Conservation (phyloP, 23 red algal species). For the Gracilaria gracilis region DNA sequence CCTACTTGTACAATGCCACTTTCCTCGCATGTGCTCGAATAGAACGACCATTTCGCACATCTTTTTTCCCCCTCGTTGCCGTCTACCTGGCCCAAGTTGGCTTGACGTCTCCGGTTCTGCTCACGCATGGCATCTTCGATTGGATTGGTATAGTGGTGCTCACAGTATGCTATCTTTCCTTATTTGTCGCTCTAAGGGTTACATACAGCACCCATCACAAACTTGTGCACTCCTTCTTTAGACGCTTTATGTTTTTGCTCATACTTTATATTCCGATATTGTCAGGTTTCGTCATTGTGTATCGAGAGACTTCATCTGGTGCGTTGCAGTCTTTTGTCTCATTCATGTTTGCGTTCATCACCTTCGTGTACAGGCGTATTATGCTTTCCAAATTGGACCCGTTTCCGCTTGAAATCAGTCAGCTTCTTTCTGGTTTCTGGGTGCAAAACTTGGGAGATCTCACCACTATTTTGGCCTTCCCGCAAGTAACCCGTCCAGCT, state of each 20-base stretch:
- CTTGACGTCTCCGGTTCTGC: slow-evolving; percentile 44
- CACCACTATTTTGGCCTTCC: slow-evolving; percentile 67
- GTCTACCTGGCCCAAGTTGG: slow-evolving; percentile 69
- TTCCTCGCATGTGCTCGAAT: slow-evolving; percentile 42
- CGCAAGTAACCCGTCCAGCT: slow-evolving; percentile 41
- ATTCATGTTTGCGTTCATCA: slow-evolving; percentile 63
- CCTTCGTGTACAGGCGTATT: slow-evolving; percentile 75
- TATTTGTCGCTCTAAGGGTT: slow-evolving; percentile 39
- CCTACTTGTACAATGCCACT: slow-evolving; percentile 76
- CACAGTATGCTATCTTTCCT: slow-evolving; percentile 52
- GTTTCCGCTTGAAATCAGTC: slow-evolving; percentile 74
- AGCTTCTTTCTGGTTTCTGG: slow-evolving; percentile 78
- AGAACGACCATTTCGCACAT: slow-evolving; percentile 70
- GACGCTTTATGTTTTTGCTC: slow-evolving; percentile 67
- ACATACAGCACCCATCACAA: slow-evolving; percentile 32
- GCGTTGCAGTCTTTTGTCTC: slow-evolving; percentile 46
- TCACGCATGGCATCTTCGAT: slow-evolving; percentile 50
- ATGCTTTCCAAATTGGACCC: slow-evolving; percentile 80
- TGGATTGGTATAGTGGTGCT: slow-evolving; percentile 68
- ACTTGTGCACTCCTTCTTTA: slow-evolving; percentile 63
- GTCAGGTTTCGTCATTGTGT: slow-evolving; percentile 56
- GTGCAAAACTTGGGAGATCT: slow-evolving; percentile 68
- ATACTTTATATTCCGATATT: slow-evolving; percentile 72
- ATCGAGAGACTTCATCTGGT: slow-evolving; percentile 49
- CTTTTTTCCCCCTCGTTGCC: slow-evolving; percentile 37